Conservation (phyloP, 768 basidiomycete species). For the Lactarius pseudohatsudake region DNA sequence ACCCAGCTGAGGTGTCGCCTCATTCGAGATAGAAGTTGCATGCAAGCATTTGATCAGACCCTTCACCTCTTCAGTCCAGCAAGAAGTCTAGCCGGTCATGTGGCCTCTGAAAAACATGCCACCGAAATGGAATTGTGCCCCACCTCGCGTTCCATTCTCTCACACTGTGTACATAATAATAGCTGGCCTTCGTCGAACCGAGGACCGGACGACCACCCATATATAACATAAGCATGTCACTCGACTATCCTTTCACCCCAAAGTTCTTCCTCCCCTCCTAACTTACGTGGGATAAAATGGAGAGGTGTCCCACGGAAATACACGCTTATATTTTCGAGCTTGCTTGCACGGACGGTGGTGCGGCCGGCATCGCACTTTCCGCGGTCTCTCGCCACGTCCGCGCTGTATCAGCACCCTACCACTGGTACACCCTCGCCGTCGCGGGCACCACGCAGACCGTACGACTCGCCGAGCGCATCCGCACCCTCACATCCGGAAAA, state of each 20-base stretch:
- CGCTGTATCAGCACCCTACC: conserved; percentile 40
- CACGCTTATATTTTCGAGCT: conserved; percentile 46
- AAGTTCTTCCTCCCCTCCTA: neutral
- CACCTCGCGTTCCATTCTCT: neutral
- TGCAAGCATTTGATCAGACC: neutral
- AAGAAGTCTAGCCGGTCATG: neutral
- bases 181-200: neutral
- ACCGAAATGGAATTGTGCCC: neutral
- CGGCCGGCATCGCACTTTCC: conserved; percentile 40
- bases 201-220: neutral
- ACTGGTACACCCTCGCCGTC: conserved; percentile 43
- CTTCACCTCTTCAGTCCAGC: neutral
- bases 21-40: neutral
- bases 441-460: conserved; percentile 35
- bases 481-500: neutral
- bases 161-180: neutral
- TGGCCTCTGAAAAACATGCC: neutral
- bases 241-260: neutral
- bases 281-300: conserved; percentile 5
- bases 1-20: neutral
- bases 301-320: conserved; percentile 45
- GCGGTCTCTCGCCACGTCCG: conserved; percentile 44
- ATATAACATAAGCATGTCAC: neutral
- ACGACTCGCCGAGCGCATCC: conserved; percentile 31
- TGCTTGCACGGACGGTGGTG: conserved; percentile 43